A percentile compares a stretch with the other conserved stretches of the same genome.
These are phyloP conservation scores for Nothopassalora personata DNA, from an alignment of 2,329 filamentous ascomycete species.

Conservation along the genomic window DNA sequence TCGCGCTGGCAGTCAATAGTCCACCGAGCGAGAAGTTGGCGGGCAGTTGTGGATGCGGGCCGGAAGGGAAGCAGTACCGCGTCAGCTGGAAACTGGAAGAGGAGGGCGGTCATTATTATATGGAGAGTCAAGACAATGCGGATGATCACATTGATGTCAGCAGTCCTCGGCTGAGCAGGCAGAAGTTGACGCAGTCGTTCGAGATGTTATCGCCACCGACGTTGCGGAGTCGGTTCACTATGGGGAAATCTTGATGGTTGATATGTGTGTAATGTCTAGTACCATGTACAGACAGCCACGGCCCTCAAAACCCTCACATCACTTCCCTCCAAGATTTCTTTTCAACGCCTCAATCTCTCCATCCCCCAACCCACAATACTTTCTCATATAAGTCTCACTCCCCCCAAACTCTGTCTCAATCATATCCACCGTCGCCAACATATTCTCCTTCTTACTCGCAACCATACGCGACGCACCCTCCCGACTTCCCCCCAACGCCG, in stretches of 20 bases:
- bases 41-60: constrained; percentile 54
- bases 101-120: constrained; percentile 50
- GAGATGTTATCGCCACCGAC: constrained; percentile 33
- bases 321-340: constrained; percentile 39
- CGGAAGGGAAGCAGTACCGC: constrained; percentile 45
- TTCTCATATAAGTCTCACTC: constrained; percentile 57
- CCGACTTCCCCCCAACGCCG: constrained; percentile 45
- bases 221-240: constrained; percentile 13
- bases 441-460: constrained; percentile 45
- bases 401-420: constrained; percentile 58
- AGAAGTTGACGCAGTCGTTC: constrained; percentile 22
- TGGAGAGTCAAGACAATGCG: constrained; percentile 39
- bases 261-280: not conserved
- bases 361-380: constrained; percentile 53
- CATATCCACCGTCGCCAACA: constrained; percentile 48
- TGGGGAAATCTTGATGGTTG: not conserved
- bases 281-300: too few species aligned
- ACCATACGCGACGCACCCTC: constrained; percentile 43
- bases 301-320: not conserved
- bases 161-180: constrained; percentile 21
- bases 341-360: constrained; percentile 51
- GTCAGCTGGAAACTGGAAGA: constrained; percentile 37
- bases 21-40: constrained; percentile 49
- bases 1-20: constrained; percentile 50
- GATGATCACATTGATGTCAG: constrained; percentile 8